Evolutionary conservation across 163 green algal species (phyloP).

Genomic region (Chlamydomonas reinhardtii): DNA sequence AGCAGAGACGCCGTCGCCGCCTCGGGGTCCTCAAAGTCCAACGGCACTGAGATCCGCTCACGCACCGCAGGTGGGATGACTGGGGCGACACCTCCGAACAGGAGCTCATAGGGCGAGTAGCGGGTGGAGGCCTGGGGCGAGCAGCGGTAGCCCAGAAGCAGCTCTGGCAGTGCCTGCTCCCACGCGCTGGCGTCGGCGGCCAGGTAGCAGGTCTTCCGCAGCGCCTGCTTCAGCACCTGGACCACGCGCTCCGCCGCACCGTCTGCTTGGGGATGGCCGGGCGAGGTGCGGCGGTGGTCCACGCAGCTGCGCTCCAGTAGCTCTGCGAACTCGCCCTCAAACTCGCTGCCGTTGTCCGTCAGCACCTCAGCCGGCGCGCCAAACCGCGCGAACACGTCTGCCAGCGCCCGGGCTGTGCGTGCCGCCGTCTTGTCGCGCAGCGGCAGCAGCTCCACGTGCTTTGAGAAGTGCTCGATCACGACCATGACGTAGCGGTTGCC

Average conservation of each 20-base stretch:
- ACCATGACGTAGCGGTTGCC: conserved; percentile 59
- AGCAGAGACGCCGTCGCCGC: no score
- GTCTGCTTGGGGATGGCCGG: conserved; percentile 52
- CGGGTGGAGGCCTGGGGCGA: conserved; percentile 38
- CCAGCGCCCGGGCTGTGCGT: conserved; percentile 26
- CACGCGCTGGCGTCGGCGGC: not conserved
- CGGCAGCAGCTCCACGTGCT: conserved; percentile 48
- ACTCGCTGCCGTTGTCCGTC: conserved; percentile 57
- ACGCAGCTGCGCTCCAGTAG: conserved; percentile 33
- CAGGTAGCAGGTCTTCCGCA: conserved; percentile 23
- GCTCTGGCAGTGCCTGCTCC: conserved; percentile 31
- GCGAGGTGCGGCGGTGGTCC: conserved; percentile 46
- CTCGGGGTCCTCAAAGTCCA: no score
- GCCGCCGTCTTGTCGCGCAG: conserved; percentile 42
- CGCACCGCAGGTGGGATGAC: no score
- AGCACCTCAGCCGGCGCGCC: conserved; percentile 52
- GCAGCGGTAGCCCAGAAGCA: conserved; percentile 55
- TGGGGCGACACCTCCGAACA: no score
- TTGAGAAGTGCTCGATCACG: conserved; percentile 55
- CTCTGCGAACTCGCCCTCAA: conserved; percentile 37
- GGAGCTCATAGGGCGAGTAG: conserved; percentile 50
- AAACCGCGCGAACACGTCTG: conserved; percentile 38
- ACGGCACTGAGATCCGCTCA: no score
- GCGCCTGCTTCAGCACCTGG: conserved; percentile 10
- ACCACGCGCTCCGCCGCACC: conserved; percentile 43